phyloP scores from a whole-genome alignment of 1,284 basidiomycete genomes.

The Inonotus obliquus region DNA sequence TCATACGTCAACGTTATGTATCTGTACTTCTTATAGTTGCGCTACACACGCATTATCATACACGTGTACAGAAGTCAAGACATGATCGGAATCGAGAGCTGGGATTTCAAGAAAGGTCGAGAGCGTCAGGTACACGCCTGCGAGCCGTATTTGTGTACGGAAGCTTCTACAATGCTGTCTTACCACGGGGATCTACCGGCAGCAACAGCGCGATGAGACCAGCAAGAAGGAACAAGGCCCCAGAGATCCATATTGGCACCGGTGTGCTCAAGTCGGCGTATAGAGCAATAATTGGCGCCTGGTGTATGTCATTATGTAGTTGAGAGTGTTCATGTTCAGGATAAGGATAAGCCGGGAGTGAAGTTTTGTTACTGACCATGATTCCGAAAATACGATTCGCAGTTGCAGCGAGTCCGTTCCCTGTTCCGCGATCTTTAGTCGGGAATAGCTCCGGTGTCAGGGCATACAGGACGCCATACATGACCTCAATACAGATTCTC shows the following conservation, averaged over 20 bases:
- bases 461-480: slow-evolving; percentile 76
- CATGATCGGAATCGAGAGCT: no score
- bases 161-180: slow-evolving; percentile 48
- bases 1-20: no score
- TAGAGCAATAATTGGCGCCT: slow-evolving; percentile 66
- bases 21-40: no score
- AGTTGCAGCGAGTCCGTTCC: slow-evolving; percentile 52
- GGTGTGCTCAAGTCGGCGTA: slow-evolving; percentile 55
- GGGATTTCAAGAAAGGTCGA: no score
- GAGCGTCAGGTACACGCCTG: no score
- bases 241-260: slow-evolving; percentile 69
- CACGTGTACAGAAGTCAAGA: no score
- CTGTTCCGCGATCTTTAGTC: slow-evolving; percentile 64
- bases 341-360: slow-evolving; percentile 21
- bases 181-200: slow-evolving; percentile 70
- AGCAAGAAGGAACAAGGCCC: slow-evolving; percentile 56
- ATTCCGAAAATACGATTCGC: slow-evolving; percentile 58
- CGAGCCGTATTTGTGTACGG: background rate
- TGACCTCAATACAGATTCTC: slow-evolving; percentile 39
- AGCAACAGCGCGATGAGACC: slow-evolving; percentile 60
- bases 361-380: slow-evolving; percentile 41
- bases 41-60: no score
- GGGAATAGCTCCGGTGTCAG: slow-evolving; percentile 70
- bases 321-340: no score
- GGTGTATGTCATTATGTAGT: no score